Evolutionary conservation across 2,329 filamentous ascomycete genomes (phyloP), one percentile per base, ranked within the genome.

Genomic region (Lachnellula subtilissima): DNA sequence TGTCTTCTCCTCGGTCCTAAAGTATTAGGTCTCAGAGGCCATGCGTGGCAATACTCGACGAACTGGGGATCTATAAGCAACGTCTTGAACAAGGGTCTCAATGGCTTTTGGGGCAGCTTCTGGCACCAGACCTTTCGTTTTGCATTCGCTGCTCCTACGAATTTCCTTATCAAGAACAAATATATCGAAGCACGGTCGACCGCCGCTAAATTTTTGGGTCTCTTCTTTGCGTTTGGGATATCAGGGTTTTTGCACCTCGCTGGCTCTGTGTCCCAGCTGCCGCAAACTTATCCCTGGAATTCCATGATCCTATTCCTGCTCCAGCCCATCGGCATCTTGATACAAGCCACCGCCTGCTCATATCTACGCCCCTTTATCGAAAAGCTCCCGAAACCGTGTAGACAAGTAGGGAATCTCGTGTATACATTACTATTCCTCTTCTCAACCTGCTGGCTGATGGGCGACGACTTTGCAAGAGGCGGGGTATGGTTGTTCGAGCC

Each of bases 101-200:
- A 82, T 0, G 92, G 91, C 0, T 88, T 87, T 73, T 97, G 93
- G 93, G 86, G 88, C 46, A 78, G 77, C 22, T 93, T 85, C 79
- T 97, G 93, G 93, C 93, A 97, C 71, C 92, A 97, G 72, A 86
- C 87, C 2, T 95, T 96, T 73, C 87, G 91, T 0, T 80, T 84
- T 54, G 84, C 82, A 2, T 91, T 93, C 67, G 73, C 81, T 40
- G 79, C 84, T 4, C 86, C 87, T 0, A 74, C 79, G 0, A 71
- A 70, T 2, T 81, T 75, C 65, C 64, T 87, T 54, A 69, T 71
- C 8, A 62, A 69, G 60, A 23, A 70, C 62, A 23, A 77, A 17
- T 69, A 76, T 62, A 49, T 83, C 56, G 63, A 60, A 59, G 61
- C 68, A 62, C 64, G 71, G 52, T 64, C 70, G 32, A n/a, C 58